Evolutionary conservation across 495 filamentous ascomycete genomes (phyloP).

Genomic region (Penicillium mononematosum): DNA sequence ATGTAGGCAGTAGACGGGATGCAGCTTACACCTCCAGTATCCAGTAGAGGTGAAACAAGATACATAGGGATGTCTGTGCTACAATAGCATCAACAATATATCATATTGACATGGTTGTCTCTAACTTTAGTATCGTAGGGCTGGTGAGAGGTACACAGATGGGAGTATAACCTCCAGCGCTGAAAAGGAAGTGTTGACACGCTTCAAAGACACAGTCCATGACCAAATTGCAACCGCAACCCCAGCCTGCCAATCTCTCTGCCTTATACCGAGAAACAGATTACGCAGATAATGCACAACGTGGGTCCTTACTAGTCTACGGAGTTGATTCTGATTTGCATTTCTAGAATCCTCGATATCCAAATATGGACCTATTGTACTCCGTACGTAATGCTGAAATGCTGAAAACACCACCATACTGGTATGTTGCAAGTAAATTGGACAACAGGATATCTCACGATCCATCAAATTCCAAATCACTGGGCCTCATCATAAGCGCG

Average conservation of each 20-base stretch:
- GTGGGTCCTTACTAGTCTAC: neutral
- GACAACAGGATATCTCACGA: neutral
- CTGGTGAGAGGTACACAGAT: neutral
- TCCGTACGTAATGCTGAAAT: neutral
- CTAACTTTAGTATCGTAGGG: neutral
- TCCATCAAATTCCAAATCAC: neutral
- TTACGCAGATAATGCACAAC: neutral
- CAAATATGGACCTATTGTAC: neutral
- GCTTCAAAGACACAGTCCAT: neutral
- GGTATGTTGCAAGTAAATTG: neutral
- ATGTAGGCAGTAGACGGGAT: neutral
- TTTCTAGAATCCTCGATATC: neutral
- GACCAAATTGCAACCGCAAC: conserved; percentile 10
- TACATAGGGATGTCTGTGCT: neutral
- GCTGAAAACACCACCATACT: neutral
- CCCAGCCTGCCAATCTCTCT: neutral
- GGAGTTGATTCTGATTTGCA: neutral
- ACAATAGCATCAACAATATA: neutral
- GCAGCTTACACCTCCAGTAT: neutral
- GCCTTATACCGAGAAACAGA: neutral
- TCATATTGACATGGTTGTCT: neutral
- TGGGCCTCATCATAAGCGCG: conserved; percentile 2
- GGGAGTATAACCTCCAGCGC: neutral
- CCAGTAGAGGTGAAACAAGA: neutral
- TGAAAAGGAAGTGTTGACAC: neutral